These are phyloP conservation scores for Vaccinium macrocarpon DNA, from an alignment of 148 eudicot genomes.

Conservation along the genomic window DNA sequence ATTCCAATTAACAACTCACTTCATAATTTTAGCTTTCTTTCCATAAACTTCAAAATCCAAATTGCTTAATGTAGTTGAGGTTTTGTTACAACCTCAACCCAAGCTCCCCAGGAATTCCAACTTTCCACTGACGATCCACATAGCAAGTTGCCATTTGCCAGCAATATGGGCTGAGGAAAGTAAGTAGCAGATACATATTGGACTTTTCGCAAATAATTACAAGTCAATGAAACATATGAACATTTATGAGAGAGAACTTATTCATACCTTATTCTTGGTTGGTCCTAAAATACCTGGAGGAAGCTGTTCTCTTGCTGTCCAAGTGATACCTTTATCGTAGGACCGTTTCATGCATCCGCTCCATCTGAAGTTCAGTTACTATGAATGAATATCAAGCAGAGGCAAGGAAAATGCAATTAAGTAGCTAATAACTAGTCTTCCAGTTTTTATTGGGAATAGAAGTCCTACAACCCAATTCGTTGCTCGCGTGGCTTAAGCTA, in stretches of 20 bases:
- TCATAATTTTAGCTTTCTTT: background rate
- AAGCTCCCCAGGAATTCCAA: slow-evolving; percentile 99
- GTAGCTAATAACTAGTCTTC: background rate
- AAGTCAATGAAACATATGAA: background rate
- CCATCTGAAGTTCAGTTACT: slow-evolving; percentile 53
- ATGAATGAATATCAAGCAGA: slow-evolving; percentile 9
- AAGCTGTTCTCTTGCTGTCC: slow-evolving; percentile 81
- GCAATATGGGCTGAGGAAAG: slow-evolving; percentile 66
- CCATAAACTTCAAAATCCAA: background rate
- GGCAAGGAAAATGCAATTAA: background rate
- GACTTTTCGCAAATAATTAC: background rate
- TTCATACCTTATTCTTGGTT: slow-evolving; percentile 72
- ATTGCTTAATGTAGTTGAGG: background rate
- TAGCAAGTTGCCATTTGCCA: slow-evolving; percentile 69
- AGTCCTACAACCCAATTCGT: background rate
- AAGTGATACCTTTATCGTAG: slow-evolving; percentile 74
- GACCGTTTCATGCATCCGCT: slow-evolving; percentile 95
- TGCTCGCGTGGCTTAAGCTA: background rate
- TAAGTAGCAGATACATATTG: slow-evolving; percentile 1
- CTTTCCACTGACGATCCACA: slow-evolving; percentile 99
- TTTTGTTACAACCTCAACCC: slow-evolving; percentile 69
- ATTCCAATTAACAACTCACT: slow-evolving; percentile 11
- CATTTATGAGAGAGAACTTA: background rate
- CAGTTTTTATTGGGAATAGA: background rate
- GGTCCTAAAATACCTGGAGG: slow-evolving; percentile 96